Evolutionary conservation across 176 grass and related monocot species (phyloP).

Genomic region (Raddia guianensis): DNA sequence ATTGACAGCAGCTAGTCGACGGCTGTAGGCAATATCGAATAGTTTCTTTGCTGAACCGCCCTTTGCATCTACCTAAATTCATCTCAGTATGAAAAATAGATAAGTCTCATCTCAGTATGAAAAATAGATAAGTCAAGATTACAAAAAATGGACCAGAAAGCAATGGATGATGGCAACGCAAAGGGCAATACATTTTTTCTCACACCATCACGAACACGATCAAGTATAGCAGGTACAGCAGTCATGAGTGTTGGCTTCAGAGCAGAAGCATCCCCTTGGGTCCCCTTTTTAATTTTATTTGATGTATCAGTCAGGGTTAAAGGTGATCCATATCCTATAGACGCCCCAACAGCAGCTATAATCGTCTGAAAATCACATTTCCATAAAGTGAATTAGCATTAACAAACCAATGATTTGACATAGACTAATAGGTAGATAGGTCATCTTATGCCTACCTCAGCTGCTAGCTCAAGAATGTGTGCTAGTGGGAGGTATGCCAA

Average conservation of each 20-base stretch:
- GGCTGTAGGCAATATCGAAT: conserved; percentile 82
- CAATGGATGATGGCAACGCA: neutral
- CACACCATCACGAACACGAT: conserved; percentile 86
- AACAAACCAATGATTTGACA: conserved; percentile 18
- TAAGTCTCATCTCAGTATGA: conserved; percentile 17
- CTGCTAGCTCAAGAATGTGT: conserved; percentile 94
- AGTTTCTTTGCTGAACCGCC: conserved; percentile 81
- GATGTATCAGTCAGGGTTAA: conserved; percentile 94
- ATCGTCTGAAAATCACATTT: conserved; percentile 59
- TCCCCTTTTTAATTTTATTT: conserved; percentile 93
- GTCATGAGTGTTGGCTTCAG: conserved; percentile 89
- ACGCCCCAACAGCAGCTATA: conserved; percentile 70
- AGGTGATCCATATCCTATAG: conserved; percentile 90
- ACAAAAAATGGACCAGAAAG: conserved; percentile 5
- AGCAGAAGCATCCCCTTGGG: conserved; percentile 76
- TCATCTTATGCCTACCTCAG: conserved; percentile 62
- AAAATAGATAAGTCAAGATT: conserved; percentile 1
- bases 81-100: conserved; percentile 12
- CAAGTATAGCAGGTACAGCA: conserved; percentile 95
- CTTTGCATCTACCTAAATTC: conserved; percentile 79
- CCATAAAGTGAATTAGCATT: conserved; percentile 27
- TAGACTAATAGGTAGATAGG: neutral
- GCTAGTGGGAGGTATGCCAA: conserved; percentile 92
- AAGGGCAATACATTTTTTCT: conserved; percentile 77
- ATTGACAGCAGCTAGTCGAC: conserved; percentile 81